Percentiles rank a stretch among this genome's conserved stretches.
Conservation (phyloP, 2,329 filamentous ascomycete genomes). For the Fusarium liriodendri region DNA sequence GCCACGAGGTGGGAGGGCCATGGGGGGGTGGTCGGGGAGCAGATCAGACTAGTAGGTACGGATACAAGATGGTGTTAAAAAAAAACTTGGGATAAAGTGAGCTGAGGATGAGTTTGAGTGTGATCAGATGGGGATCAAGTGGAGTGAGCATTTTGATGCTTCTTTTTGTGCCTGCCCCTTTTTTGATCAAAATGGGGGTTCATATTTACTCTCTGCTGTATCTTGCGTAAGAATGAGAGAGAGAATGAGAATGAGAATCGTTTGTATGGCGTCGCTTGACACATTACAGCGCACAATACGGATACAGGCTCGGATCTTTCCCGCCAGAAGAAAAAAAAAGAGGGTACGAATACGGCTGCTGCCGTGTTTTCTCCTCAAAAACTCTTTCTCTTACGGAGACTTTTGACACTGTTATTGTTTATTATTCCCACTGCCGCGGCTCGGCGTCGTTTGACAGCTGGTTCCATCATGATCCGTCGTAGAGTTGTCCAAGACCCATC, state of each 20-base stretch:
- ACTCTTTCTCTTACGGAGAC: neutral
- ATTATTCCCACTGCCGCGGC: neutral
- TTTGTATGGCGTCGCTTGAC: neutral
- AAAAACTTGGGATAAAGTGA: neutral
- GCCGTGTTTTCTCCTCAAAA: constrained; percentile 2
- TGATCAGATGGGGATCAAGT: neutral
- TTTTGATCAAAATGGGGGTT: neutral
- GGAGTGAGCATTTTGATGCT: neutral
- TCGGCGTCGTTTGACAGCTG: neutral
- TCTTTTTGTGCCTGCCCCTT: neutral
- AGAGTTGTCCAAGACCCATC: neutral
- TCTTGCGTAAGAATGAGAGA: neutral
- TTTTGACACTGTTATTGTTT: neutral
- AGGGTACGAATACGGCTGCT: neutral
- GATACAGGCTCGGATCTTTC: neutral
- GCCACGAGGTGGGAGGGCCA: too few species aligned
- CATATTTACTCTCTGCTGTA: neutral
- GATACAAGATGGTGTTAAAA: neutral
- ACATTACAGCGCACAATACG: too few species aligned
- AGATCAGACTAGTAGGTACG: neutral
- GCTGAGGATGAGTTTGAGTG: neutral
- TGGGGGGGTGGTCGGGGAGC: too few species aligned
- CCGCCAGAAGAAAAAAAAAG: neutral
- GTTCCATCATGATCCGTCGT: neutral
- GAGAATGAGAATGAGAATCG: neutral